A percentile compares a stretch with the other conserved stretches of the same genome.
These are phyloP conservation scores for Danielia oregonensis DNA, from an alignment of 805 yeast species.

Conservation along the genomic window DNA sequence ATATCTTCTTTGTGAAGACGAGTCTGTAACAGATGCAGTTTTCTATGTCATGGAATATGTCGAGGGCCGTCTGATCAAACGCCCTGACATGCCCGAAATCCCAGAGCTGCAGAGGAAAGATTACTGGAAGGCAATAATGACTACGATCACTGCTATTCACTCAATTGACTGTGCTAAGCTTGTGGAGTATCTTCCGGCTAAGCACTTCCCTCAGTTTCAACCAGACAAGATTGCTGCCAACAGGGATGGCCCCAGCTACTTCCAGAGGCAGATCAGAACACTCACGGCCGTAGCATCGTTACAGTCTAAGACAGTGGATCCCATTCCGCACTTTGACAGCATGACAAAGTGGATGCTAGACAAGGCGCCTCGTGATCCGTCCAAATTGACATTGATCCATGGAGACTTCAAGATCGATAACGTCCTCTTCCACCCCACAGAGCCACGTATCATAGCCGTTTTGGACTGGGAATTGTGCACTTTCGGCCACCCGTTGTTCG, in stretches of 20 bases:
- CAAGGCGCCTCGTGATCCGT: constrained; percentile 47
- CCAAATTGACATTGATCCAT: constrained; percentile 46
- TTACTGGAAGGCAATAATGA: constrained; percentile 48
- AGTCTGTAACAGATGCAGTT: constrained; percentile 48
- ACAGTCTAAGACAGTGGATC: constrained; percentile 38
- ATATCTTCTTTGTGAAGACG: constrained; percentile 53
- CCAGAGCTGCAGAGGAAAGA: constrained; percentile 18
- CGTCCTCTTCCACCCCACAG: constrained; percentile 54
- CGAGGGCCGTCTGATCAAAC: constrained; percentile 53
- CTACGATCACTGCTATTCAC: constrained; percentile 48
- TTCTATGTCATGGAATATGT: constrained; percentile 61
- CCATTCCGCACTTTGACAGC: constrained; percentile 44
- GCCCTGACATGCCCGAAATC: constrained; percentile 44
- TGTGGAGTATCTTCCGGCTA: constrained; percentile 39
- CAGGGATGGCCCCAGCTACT: constrained; percentile 32
- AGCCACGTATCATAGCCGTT: constrained; percentile 48
- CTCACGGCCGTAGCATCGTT: constrained; percentile 38
- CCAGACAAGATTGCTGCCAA: constrained; percentile 11
- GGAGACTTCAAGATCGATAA: constrained; percentile 67
- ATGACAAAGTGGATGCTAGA: constrained; percentile 40
- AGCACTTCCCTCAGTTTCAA: constrained; percentile 43
- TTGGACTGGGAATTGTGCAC: constrained; percentile 68
- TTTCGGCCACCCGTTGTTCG: constrained; percentile 62
- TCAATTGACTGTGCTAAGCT: constrained; percentile 43
- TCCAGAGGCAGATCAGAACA: constrained; percentile 51